Evolutionary conservation across 2,329 filamentous ascomycete genomes (phyloP).

Genomic region (Penicillium sp.): DNA sequence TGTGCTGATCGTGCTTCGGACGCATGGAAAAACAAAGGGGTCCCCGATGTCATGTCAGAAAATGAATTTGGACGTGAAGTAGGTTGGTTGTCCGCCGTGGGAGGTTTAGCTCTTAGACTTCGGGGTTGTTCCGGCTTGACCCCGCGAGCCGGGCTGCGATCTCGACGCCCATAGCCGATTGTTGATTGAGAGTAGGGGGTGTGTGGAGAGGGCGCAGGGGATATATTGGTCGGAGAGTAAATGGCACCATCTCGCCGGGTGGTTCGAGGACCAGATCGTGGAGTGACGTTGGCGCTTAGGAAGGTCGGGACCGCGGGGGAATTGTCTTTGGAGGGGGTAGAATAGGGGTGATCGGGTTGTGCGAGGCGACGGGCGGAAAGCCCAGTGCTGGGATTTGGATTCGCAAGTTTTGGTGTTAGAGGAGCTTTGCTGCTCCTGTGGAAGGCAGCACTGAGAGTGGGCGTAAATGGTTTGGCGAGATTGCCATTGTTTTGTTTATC

Average conservation of each 20-base stretch:
- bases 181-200: conserved; percentile 30
- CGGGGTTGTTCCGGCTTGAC: conserved; percentile 33
- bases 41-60: conserved; percentile 35
- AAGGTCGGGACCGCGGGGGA: conserved; percentile 56
- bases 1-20: conserved; percentile 65
- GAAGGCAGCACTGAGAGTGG: conserved; percentile 64
- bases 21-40: conserved; percentile 86
- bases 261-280: conserved; percentile 72
- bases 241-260: conserved; percentile 67
- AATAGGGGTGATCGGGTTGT: conserved; percentile 34
- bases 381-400: conserved; percentile 30
- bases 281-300: conserved; percentile 70
- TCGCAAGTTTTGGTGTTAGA: conserved; percentile 60
- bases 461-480: conserved; percentile 61
- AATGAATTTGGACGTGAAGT: conserved; percentile 36
- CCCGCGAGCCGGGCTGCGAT: conserved; percentile 38
- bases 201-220: conserved; percentile 30
- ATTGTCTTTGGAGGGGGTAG: conserved; percentile 45
- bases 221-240: conserved; percentile 62
- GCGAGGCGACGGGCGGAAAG: conserved; percentile 36
- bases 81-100: conserved; percentile 37
- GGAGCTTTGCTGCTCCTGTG: conserved; percentile 56
- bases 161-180: conserved; percentile 30
- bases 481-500: conserved; percentile 55
- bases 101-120: conserved; percentile 38